Evolutionary conservation across 768 basidiomycete species (phyloP).

Genomic region (Nidula microcarpa): DNA sequence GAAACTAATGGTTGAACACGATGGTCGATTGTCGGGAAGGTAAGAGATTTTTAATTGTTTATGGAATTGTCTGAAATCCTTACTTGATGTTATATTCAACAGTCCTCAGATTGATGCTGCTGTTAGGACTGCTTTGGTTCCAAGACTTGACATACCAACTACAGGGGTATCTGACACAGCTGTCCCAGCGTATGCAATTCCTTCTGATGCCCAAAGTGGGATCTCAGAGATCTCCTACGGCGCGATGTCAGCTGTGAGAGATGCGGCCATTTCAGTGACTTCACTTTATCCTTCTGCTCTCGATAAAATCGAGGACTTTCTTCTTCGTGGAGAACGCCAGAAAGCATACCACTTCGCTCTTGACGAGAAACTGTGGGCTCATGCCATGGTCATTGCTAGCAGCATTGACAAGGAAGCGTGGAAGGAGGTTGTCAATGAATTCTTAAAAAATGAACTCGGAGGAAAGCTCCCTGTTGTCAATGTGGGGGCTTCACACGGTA

Average conservation of each 20-base stretch:
- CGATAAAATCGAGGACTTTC: slow-evolving; percentile 73
- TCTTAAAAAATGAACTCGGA: slow-evolving; percentile 74
- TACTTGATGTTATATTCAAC: slow-evolving; percentile 1
- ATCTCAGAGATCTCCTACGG: slow-evolving; percentile 5
- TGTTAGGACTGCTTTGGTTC: slow-evolving; percentile 70
- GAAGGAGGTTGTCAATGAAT: slow-evolving; percentile 88
- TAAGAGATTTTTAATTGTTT: slow-evolving; percentile 33
- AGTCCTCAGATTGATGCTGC: slow-evolving; percentile 67
- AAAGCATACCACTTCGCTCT: slow-evolving; percentile 87
- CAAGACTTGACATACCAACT: slow-evolving; percentile 35
- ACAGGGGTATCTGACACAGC: neutral
- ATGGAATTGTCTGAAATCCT: neutral
- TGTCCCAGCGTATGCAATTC: slow-evolving; percentile 5
- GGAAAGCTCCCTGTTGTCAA: neutral
- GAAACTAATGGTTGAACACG: slow-evolving; percentile 81
- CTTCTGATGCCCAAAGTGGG: slow-evolving; percentile 23
- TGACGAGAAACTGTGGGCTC: slow-evolving; percentile 89
- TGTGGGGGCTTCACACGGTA: too few species aligned
- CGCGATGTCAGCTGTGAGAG: slow-evolving; percentile 21
- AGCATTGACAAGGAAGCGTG: slow-evolving; percentile 91
- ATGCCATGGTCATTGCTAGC: slow-evolving; percentile 93
- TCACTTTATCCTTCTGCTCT: slow-evolving; percentile 61
- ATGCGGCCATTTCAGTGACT: slow-evolving; percentile 54
- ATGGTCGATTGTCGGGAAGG: slow-evolving; percentile 86
- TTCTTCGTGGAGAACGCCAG: slow-evolving; percentile 80